Percentiles rank a stretch among this genome's conserved stretches.
phyloP scores from a whole-genome alignment of 2,329 filamentous ascomycete species.

The Phyllosticta ampelicida region DNA sequence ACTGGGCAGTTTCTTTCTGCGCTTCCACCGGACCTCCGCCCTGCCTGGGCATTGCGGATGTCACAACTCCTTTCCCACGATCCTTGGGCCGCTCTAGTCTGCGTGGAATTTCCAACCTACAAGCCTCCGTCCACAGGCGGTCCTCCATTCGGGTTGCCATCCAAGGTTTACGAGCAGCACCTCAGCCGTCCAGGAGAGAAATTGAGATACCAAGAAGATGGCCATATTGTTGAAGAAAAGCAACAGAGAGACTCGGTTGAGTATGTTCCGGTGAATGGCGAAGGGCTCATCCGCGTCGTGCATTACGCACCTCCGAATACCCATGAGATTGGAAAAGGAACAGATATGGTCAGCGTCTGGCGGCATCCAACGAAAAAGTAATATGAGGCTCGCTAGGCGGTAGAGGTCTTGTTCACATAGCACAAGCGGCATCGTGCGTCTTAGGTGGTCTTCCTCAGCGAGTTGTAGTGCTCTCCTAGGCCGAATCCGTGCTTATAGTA shows the following conservation, averaged over 20 bases:
- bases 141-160: slow-evolving; percentile 61
- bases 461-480: slow-evolving; percentile 95
- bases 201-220: slow-evolving; percentile 49
- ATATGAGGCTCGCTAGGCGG: not conserved
- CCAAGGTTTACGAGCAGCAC: slow-evolving; percentile 61
- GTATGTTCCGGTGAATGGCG: slow-evolving; percentile 22
- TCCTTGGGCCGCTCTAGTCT: slow-evolving; percentile 44
- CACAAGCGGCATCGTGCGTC: not conserved
- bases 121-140: slow-evolving; percentile 56
- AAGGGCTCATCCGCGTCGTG: slow-evolving; percentile 35
- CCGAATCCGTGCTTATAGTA: slow-evolving; percentile 94
- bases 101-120: slow-evolving; percentile 67
- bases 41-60: slow-evolving; percentile 47
- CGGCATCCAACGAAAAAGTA: slow-evolving; percentile 17
- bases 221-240: slow-evolving; percentile 39
- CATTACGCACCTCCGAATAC: slow-evolving; percentile 48
- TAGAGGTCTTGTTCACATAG: not conserved
- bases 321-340: slow-evolving; percentile 43
- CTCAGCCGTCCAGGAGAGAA: slow-evolving; percentile 59
- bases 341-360: slow-evolving; percentile 42
- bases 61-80: slow-evolving; percentile 38
- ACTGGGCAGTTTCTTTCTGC: slow-evolving; percentile 49
- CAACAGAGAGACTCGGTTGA: slow-evolving; percentile 18
- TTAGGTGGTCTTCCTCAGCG: slow-evolving; percentile 41
- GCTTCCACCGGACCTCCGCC: slow-evolving; percentile 43